Conservation (phyloP, 345 rosid genomes). For the Microthlaspi erraticum region DNA sequence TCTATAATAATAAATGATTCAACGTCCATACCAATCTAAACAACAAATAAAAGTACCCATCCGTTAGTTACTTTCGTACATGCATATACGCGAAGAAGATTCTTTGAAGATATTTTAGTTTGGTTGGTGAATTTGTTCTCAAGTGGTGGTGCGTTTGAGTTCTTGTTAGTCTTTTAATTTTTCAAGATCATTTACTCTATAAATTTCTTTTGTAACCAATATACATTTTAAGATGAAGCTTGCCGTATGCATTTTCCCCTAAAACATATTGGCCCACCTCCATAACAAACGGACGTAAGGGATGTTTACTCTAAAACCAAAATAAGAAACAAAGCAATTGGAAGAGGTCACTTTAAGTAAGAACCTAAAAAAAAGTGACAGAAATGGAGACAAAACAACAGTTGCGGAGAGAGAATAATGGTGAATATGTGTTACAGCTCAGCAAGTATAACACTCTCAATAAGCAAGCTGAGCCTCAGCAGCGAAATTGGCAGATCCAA, state of each 20-base stretch:
- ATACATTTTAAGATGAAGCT: not conserved
- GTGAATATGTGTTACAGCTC: slow-evolving; percentile 38
- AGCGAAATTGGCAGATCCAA: slow-evolving; percentile 37
- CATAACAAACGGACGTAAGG: slow-evolving; percentile 17
- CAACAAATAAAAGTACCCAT: not conserved
- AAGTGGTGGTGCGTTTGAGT: not conserved
- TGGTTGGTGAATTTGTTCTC: slow-evolving; percentile 20
- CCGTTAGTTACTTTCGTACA: not conserved
- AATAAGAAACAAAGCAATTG: slow-evolving; percentile 30
- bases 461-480: slow-evolving; percentile 44
- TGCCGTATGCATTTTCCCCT: not conserved
- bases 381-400: slow-evolving; percentile 33
- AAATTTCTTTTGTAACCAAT: not conserved
- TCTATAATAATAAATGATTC: slow-evolving; percentile 30
- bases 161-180: not conserved
- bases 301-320: slow-evolving; percentile 28
- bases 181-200: not conserved
- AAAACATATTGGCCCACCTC: slow-evolving; percentile 9
- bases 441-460: slow-evolving; percentile 38
- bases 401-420: slow-evolving; percentile 21
- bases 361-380: slow-evolving; percentile 14
- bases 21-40: slow-evolving; percentile 32
- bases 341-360: slow-evolving; percentile 31
- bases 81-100: not conserved
- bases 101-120: not conserved